Conservation (phyloP, 805 yeast genomes). For the Metschnikowia similis region DNA sequence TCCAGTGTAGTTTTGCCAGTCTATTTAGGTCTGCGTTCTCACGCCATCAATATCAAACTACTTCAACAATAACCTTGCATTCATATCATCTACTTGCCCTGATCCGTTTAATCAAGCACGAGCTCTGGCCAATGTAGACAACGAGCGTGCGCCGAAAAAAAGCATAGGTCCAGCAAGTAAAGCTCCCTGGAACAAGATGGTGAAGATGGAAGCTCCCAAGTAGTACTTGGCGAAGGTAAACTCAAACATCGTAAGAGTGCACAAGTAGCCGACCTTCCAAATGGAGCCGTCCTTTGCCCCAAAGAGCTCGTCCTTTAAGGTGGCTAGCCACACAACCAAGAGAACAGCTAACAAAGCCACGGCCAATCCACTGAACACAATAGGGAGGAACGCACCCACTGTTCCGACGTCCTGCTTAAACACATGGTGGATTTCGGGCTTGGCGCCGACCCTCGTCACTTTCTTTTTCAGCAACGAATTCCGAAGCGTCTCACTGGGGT, state of each 20-base stretch:
- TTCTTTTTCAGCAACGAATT: conserved; percentile 20
- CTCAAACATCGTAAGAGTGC: conserved; percentile 49
- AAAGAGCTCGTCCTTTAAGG: conserved; percentile 25
- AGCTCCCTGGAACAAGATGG: conserved; percentile 45
- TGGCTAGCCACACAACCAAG: conserved; percentile 40
- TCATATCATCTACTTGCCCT: background rate
- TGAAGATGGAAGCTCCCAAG: conserved; percentile 56
- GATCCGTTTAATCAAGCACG: conserved; percentile 19
- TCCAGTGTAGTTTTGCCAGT: too few species aligned
- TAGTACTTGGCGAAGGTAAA: conserved; percentile 53
- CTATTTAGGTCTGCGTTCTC: too few species aligned
- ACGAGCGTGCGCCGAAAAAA: conserved; percentile 61
- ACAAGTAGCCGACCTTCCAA: conserved; percentile 43
- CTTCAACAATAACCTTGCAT: background rate
- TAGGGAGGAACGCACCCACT: conserved; percentile 48
- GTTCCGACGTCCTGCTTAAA: conserved; percentile 55
- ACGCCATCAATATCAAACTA: too few species aligned
- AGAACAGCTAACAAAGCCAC: conserved; percentile 39
- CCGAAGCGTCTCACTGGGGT: conserved; percentile 27
- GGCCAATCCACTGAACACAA: conserved; percentile 45
- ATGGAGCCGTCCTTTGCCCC: conserved; percentile 21
- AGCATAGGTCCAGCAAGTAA: conserved; percentile 52
- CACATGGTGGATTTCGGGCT: conserved; percentile 60
- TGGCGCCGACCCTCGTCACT: conserved; percentile 40
- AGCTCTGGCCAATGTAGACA: conserved; percentile 42